phyloP scores from a whole-genome alignment of 352 stramenopile species.

The Globisporangium perplexum region DNA sequence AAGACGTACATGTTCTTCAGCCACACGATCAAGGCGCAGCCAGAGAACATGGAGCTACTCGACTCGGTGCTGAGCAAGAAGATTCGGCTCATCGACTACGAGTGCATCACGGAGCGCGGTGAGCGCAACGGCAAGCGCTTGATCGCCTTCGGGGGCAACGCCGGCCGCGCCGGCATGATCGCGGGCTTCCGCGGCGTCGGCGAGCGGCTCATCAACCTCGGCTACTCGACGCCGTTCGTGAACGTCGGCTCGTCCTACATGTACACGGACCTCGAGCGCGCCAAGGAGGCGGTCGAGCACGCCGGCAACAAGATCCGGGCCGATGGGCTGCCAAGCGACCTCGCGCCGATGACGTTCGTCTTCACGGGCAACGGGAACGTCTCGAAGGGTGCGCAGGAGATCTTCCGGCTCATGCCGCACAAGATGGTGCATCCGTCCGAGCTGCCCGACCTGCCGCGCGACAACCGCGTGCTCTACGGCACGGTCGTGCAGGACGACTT shows the following conservation, averaged over 20 bases:
- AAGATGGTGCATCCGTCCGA: conserved; percentile 89
- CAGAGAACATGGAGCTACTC: conserved; percentile 94
- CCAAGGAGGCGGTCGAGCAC: conserved; percentile 75
- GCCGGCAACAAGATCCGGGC: conserved; percentile 79
- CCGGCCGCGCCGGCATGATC: conserved; percentile 93
- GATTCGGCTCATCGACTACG: conserved; percentile 95
- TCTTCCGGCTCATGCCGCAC: conserved; percentile 93
- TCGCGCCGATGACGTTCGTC: conserved; percentile 86
- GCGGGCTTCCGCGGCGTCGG: conserved; percentile 92
- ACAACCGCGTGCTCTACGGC: conserved; percentile 68
- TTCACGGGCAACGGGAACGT: conserved; percentile 96
- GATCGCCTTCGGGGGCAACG: conserved; percentile 94
- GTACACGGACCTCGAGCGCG: conserved; percentile 88
- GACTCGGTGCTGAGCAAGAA: conserved; percentile 89
- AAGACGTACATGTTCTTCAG: conserved; percentile 97
- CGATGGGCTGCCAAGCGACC: conserved; percentile 70
- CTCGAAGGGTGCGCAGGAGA: conserved; percentile 91
- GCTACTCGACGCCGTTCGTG: conserved; percentile 93
- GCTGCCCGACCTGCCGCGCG: conserved; percentile 60
- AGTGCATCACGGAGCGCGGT: conserved; percentile 91
- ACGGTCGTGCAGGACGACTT: conserved; percentile 71
- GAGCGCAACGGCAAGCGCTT: conserved; percentile 74
- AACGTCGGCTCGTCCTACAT: conserved; percentile 93
- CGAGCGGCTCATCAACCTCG: conserved; percentile 90
- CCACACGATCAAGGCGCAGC: conserved; percentile 96